phyloP scores from a whole-genome alignment of 805 yeast genomes.

The Pichia eremophila region DNA sequence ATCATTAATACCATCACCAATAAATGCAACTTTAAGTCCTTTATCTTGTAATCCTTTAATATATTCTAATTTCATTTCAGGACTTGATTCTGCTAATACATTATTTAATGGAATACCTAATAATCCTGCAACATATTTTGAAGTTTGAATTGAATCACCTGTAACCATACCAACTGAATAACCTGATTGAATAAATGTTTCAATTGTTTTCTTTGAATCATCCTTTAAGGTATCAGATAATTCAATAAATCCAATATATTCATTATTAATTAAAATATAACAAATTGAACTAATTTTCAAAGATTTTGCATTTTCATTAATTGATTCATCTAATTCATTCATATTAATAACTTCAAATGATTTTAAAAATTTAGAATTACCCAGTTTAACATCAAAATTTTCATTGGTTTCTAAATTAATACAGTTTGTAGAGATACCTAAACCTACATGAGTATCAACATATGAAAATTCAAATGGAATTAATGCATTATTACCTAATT shows the following conservation, averaged over 20 bases:
- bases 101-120: constrained; percentile 58
- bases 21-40: constrained; percentile 58
- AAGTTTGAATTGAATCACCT: constrained; percentile 68
- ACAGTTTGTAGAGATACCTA: constrained; percentile 31
- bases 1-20: constrained; percentile 97
- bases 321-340: constrained; percentile 11
- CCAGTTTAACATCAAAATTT: constrained; percentile 34
- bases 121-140: constrained; percentile 51
- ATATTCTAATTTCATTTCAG: constrained; percentile 64
- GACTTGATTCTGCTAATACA: constrained; percentile 69
- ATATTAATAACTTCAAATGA: constrained; percentile 16
- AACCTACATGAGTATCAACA: constrained; percentile 33
- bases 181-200: constrained; percentile 41
- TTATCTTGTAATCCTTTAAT: constrained; percentile 45
- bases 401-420: constrained; percentile 15
- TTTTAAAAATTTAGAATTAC: constrained; percentile 38
- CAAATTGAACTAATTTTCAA: constrained; percentile 17
- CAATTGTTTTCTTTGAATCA: constrained; percentile 54
- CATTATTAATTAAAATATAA: constrained; percentile 44
- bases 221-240: constrained; percentile 59
- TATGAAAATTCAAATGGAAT: constrained; percentile 21
- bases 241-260: constrained; percentile 55
- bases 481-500: neutral
- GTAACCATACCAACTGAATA: constrained; percentile 76
- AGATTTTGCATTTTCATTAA: constrained; percentile 5